Conservation (phyloP, 176 grass and related monocot genomes). For the Triticum timopheevii region DNA sequence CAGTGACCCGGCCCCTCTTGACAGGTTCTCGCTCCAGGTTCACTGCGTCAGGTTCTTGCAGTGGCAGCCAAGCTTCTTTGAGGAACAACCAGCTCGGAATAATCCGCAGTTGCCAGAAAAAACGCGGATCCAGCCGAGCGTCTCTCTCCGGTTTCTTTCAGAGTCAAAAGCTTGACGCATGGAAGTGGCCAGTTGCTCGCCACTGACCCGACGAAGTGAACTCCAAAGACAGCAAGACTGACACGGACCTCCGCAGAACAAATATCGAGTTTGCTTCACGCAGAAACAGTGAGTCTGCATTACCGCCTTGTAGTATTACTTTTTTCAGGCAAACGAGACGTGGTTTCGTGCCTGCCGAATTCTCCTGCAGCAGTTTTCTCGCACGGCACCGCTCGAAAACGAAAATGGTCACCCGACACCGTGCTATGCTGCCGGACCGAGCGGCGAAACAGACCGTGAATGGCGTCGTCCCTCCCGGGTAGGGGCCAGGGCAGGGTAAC, state of each 20-base stretch:
- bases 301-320: too few relatives aligned
- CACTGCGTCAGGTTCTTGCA: too few relatives aligned
- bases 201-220: neutral
- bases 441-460: neutral
- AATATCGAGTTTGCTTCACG: too few relatives aligned
- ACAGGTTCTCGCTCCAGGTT: too few relatives aligned
- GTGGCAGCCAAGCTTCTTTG: neutral
- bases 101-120: neutral
- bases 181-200: neutral
- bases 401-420: neutral
- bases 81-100: constrained; percentile 25
- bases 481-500: neutral
- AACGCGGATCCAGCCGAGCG: neutral
- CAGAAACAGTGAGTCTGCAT: too few relatives aligned
- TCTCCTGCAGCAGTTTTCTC: neutral
- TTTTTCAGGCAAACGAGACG: too few relatives aligned
- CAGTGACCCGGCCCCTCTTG: too few relatives aligned
- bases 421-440: neutral
- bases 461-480: neutral
- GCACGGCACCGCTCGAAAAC: neutral
- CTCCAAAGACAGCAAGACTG: neutral
- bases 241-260: neutral
- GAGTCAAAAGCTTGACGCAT: constrained; percentile 32
- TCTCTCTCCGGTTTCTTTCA: constrained; percentile 14
- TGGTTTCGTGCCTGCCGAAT: too few relatives aligned